Percentiles rank a stretch among this genome's conserved stretches.
These are phyloP conservation scores for Zopfia rhizophila DNA, from an alignment of 2,329 filamentous ascomycete species.

Conservation along the genomic window DNA sequence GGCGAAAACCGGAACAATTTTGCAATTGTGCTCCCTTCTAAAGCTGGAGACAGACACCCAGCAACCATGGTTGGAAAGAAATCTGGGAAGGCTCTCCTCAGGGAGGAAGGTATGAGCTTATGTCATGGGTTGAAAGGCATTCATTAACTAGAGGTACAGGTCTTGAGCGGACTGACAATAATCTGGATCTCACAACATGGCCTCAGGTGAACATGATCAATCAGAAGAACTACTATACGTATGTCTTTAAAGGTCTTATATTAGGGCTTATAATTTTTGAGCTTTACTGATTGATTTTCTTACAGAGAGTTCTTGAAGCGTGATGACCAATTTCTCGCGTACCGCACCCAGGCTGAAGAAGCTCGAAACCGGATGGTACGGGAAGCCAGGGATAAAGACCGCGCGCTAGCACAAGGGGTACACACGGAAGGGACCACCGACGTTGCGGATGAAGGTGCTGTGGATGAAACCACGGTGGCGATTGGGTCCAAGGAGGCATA, in stretches of 20 bases:
- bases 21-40: too few species aligned
- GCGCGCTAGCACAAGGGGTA: conserved; percentile 80
- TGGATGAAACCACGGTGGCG: conserved; percentile 41
- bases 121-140: background rate
- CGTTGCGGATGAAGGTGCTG: conserved; percentile 39
- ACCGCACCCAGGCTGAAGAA: conserved; percentile 88
- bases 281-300: background rate
- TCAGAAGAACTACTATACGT: conserved; percentile 99
- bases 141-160: conserved; percentile 64
- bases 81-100: conserved; percentile 69
- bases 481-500: conserved; percentile 64
- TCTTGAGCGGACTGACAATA: conserved; percentile 96
- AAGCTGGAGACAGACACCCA: too few species aligned
- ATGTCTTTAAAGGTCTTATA: conserved; percentile 32
- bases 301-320: conserved; percentile 95
- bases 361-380: conserved; percentile 84
- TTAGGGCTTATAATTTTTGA: background rate
- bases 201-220: conserved; percentile 94
- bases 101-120: conserved; percentile 64
- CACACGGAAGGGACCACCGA: conserved; percentile 51
- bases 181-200: conserved; percentile 95
- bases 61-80: conserved; percentile 72
- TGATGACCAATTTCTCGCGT: conserved; percentile 93
- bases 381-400: conserved; percentile 86
- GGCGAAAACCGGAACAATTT: too few species aligned